Conservation (phyloP, 768 basidiomycete species). For the Amyloporia xantha region DNA sequence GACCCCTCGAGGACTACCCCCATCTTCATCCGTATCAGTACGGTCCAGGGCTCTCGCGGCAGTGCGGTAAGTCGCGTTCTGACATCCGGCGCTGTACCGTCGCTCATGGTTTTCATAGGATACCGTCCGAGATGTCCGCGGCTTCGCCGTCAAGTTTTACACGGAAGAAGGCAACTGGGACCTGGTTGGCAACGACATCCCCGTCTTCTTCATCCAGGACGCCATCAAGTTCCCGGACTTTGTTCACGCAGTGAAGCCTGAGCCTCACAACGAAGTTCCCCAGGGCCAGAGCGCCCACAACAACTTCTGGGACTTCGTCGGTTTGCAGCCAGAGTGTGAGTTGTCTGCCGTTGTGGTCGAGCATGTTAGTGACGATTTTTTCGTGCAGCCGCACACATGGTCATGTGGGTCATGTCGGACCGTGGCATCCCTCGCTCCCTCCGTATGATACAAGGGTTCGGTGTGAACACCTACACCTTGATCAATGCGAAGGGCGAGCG, state of each 20-base stretch:
- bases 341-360: no score
- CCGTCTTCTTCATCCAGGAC: slow-evolving; percentile 79
- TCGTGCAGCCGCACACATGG: slow-evolving; percentile 54
- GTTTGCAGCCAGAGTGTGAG: slow-evolving; percentile 59
- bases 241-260: slow-evolving; percentile 80
- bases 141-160: slow-evolving; percentile 81
- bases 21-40: slow-evolving; percentile 79
- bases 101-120: slow-evolving; percentile 32
- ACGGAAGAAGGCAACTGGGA: slow-evolving; percentile 86
- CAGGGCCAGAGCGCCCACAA: slow-evolving; percentile 69
- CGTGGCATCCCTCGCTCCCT: slow-evolving; percentile 78
- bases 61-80: slow-evolving; percentile 51
- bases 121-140: slow-evolving; percentile 79
- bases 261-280: slow-evolving; percentile 78
- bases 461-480: slow-evolving; percentile 81
- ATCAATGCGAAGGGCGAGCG: slow-evolving; percentile 59
- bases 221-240: slow-evolving; percentile 84
- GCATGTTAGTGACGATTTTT: not conserved
- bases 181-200: slow-evolving; percentile 78
- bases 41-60: slow-evolving; percentile 77
- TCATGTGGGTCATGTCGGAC: slow-evolving; percentile 84
- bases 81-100: not conserved
- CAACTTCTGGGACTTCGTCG: slow-evolving; percentile 84
- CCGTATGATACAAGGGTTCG: slow-evolving; percentile 87
- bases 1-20: slow-evolving; percentile 70